A percentile compares a stretch with the other conserved stretches of the same genome.
Conservation (phyloP, 352 stramenopile genomes). For the Globisporangium irregulare region DNA sequence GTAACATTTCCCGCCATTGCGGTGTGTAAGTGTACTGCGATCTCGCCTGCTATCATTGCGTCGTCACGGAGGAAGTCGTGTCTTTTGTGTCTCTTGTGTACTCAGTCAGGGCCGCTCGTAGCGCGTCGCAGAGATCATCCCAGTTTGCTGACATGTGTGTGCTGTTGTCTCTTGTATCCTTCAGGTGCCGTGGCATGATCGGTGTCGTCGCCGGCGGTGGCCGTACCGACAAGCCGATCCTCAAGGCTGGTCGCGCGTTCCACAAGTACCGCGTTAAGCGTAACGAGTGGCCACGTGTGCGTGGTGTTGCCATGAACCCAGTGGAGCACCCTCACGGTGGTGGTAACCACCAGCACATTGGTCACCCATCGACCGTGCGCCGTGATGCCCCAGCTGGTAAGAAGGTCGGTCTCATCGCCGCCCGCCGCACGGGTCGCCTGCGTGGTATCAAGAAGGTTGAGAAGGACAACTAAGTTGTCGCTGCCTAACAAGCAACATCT, state of each 20-base stretch:
- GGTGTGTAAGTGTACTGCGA: constrained; percentile 31
- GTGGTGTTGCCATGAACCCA: constrained; percentile 99
- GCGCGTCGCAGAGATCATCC: neutral
- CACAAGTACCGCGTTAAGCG: constrained; percentile 83
- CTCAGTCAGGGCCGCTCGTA: neutral
- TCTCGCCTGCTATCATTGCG: constrained; percentile 16
- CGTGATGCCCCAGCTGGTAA: constrained; percentile 94
- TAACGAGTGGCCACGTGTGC: constrained; percentile 98
- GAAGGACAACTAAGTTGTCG: constrained; percentile 78
- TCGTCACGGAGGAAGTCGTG: constrained; percentile 5
- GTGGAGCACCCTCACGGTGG: constrained; percentile 99
- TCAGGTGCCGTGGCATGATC: constrained; percentile 93
- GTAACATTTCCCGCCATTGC: constrained; percentile 47
- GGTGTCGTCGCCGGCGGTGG: constrained; percentile 98
- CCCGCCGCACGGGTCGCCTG: constrained; percentile 96
- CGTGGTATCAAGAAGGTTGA: constrained; percentile 97
- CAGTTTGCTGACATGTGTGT: constrained; percentile 18
- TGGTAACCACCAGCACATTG: constrained; percentile 99
- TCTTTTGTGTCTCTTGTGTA: constrained; percentile 9
- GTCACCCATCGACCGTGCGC: constrained; percentile 97
- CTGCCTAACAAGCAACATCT: neutral
- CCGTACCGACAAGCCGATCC: constrained; percentile 98
- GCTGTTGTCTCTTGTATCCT: constrained; percentile 18
- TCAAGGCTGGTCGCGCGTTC: constrained; percentile 54
- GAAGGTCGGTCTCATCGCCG: constrained; percentile 99